A percentile compares a stretch with the other conserved stretches of the same genome.
These are phyloP conservation scores for Aspergillus hancockii DNA, from an alignment of 495 filamentous ascomycete species.

Conservation along the genomic window DNA sequence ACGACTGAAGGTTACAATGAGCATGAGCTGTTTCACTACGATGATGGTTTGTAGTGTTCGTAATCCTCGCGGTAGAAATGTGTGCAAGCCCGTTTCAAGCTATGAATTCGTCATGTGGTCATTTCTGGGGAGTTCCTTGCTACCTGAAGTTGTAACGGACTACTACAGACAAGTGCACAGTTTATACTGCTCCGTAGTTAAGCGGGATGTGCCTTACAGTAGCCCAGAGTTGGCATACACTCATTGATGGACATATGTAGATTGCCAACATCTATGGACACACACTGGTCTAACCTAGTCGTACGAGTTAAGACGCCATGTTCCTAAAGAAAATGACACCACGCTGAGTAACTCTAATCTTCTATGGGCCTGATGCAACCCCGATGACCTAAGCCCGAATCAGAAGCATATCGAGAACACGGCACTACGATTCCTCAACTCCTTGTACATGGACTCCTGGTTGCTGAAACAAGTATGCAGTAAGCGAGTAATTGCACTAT, in stretches of 20 bases:
- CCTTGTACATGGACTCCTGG: slow-evolving; percentile 6
- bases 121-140: not conserved
- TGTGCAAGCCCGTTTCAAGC: not conserved
- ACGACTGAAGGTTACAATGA: not conserved
- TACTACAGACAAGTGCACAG: not conserved
- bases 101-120: not conserved
- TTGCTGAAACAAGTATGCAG: slow-evolving; percentile 7
- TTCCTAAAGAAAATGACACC: not conserved
- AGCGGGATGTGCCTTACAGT: not conserved
- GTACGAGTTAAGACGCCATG: not conserved
- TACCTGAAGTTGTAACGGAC: not conserved
- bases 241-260: not conserved
- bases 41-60: not conserved
- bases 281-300: not conserved
- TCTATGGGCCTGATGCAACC: not conserved
- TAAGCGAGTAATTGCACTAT: not conserved
- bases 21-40: not conserved
- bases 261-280: not conserved
- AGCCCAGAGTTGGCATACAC: not conserved
- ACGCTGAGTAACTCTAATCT: not conserved
- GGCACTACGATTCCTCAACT: not conserved
- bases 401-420: not conserved
- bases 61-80: not conserved
- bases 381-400: slow-evolving; percentile 2
- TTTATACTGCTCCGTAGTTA: not conserved